phyloP scores from a whole-genome alignment of 768 basidiomycete genomes.

The Xerocomellus chrysenteron region DNA sequence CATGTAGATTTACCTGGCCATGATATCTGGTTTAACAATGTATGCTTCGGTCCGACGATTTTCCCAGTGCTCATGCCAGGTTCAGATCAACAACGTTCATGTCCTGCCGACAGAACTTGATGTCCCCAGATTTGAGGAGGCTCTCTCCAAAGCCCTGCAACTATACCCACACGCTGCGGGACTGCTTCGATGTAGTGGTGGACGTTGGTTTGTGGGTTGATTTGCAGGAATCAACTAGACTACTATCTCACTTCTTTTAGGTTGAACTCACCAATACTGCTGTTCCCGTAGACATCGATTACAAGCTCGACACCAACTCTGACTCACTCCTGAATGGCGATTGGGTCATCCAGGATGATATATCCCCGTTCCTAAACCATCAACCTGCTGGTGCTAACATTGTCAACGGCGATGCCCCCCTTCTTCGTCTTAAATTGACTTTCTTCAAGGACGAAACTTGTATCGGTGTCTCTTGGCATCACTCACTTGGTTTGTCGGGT shows the following conservation, averaged over 20 bases:
- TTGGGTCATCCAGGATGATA: slow-evolving; percentile 30
- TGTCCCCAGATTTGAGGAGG: slow-evolving; percentile 20
- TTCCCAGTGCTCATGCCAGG: not conserved
- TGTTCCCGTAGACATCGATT: slow-evolving; percentile 15
- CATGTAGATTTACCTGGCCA: slow-evolving; percentile 23
- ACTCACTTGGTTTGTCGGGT: slow-evolving; percentile 29
- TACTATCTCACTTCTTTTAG: slow-evolving; percentile 10
- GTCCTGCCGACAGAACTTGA: slow-evolving; percentile 16
- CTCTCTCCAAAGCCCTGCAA: slow-evolving; percentile 23
- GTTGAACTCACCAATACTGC: slow-evolving; percentile 23
- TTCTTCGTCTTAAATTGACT: slow-evolving; percentile 30
- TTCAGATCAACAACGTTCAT: slow-evolving; percentile 20
- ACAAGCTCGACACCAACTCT: slow-evolving; percentile 4
- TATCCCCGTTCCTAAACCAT: slow-evolving; percentile 18
- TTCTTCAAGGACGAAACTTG: slow-evolving; percentile 25
- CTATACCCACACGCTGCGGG: slow-evolving; percentile 28
- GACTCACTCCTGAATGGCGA: slow-evolving; percentile 19
- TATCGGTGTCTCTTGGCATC: slow-evolving; percentile 36
- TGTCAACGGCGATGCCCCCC: slow-evolving; percentile 17
- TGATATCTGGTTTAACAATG: slow-evolving; percentile 19
- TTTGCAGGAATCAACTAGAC: not conserved
- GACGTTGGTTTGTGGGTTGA: slow-evolving; percentile 22
- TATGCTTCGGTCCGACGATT: slow-evolving; percentile 6
- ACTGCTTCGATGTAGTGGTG: slow-evolving; percentile 12
- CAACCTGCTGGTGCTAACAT: slow-evolving; percentile 11